A percentile compares a stretch with the other conserved stretches of the same genome.
phyloP scores from a whole-genome alignment of 2,329 filamentous ascomycete genomes.

The Penicillium sp. region DNA sequence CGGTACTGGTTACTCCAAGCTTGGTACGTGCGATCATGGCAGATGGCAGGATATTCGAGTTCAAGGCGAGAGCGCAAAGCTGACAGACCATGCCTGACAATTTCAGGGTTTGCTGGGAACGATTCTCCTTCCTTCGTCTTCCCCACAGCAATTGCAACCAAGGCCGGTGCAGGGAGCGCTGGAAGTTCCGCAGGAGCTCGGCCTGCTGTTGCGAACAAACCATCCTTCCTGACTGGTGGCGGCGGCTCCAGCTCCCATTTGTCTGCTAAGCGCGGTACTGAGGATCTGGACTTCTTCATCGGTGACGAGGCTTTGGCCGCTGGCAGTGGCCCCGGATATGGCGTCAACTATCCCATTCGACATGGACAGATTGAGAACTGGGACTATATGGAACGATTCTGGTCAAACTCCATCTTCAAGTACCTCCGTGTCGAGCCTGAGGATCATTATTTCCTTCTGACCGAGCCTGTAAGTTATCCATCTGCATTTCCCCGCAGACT shows the following conservation, averaged over 20 bases:
- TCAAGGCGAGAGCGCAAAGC: constrained; percentile 4
- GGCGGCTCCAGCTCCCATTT: constrained; percentile 79
- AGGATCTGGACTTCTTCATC: constrained; percentile 98
- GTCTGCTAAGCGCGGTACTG: constrained; percentile 88
- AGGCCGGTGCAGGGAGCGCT: constrained; percentile 67
- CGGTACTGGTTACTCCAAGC: constrained; percentile 98
- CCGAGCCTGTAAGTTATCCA: constrained; percentile 71
- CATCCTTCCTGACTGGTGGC: constrained; percentile 88
- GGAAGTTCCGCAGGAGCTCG: constrained; percentile 78
- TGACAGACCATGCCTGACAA: constrained; percentile 36
- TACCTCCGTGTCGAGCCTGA: constrained; percentile 97
- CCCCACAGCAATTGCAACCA: constrained; percentile 96
- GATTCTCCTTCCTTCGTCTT: constrained; percentile 99
- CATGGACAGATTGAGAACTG: constrained; percentile 99
- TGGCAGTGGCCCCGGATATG: constrained; percentile 83
- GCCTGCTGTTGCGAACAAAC: constrained; percentile 88
- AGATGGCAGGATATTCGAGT: constrained; percentile 11
- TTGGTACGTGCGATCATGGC: constrained; percentile 62
- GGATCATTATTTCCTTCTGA: constrained; percentile 97
- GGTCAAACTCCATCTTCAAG: constrained; percentile 99
- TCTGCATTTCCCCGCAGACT: constrained; percentile 1
- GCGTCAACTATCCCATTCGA: constrained; percentile 93
- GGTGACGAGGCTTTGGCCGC: constrained; percentile 91
- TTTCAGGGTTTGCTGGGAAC: constrained; percentile 91
- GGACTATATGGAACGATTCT: constrained; percentile 99